A percentile compares a stretch with the other conserved stretches of the same genome.
Evolutionary conservation across 345 rosid genomes (phyloP).

Genomic region (Arabidopsis suecica): DNA sequence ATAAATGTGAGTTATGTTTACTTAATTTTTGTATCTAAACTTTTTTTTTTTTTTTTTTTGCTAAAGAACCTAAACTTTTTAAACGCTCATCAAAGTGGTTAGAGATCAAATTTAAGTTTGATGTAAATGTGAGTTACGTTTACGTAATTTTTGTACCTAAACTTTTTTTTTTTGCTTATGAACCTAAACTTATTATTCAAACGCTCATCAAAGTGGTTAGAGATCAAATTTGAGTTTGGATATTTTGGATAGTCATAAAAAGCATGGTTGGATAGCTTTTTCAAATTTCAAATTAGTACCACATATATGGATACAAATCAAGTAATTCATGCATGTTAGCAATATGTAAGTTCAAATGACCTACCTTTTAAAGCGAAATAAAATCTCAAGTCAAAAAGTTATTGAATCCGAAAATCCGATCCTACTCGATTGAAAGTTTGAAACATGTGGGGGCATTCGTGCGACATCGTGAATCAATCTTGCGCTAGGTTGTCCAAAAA

Average conservation of each 20-base stretch:
- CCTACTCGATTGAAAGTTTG: background rate
- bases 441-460: constrained; percentile 10
- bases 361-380: too few relatives aligned
- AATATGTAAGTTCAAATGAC: too few relatives aligned
- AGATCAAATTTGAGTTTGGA: background rate
- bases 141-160: background rate
- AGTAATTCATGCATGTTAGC: too few relatives aligned
- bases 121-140: too few relatives aligned
- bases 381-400: too few relatives aligned
- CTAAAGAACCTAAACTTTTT: background rate
- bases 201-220: background rate
- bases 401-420: background rate
- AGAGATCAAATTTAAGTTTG: background rate
- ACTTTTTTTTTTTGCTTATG: background rate
- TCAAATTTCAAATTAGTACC: background rate
- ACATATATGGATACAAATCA: too few relatives aligned
- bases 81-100: background rate
- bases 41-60: too few relatives aligned
- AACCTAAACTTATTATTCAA: background rate
- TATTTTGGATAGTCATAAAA: too few relatives aligned
- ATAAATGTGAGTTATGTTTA: too few relatives aligned
- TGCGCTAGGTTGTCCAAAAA: background rate
- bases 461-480: constrained; percentile 13
- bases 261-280: too few relatives aligned
- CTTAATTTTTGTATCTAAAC: background rate